A percentile compares a stretch with the other conserved stretches of the same genome.
These are phyloP conservation scores for Cylindricascospora bacillispora DNA, from an alignment of 1,139 yeast species.

Conservation along the genomic window DNA sequence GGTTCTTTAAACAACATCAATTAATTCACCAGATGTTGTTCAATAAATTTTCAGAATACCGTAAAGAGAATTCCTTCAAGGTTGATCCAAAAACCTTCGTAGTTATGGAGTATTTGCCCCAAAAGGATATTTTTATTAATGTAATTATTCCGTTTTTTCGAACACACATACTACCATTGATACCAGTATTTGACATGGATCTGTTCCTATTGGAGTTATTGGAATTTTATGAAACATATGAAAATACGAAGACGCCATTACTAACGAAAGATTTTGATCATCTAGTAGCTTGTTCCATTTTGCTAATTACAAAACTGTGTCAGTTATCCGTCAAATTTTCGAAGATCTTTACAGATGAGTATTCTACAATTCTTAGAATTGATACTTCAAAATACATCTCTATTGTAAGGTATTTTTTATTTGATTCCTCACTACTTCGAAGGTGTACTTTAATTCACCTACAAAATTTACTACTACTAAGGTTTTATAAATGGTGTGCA, in stretches of 20 bases:
- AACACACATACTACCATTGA: slow-evolving; percentile 10
- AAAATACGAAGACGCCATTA: slow-evolving; percentile 6
- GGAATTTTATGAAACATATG: slow-evolving; percentile 10
- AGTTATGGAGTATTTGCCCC: slow-evolving; percentile 10
- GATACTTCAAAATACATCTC: slow-evolving; percentile 17
- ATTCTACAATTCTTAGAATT: slow-evolving; percentile 9
- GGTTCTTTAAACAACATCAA: neutral
- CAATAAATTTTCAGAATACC: slow-evolving; percentile 18
- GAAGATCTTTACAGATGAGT: slow-evolving; percentile 5
- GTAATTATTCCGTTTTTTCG: slow-evolving; percentile 16
- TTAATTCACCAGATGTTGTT: slow-evolving; percentile 13
- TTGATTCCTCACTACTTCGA: slow-evolving; percentile 14
- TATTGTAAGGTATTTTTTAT: slow-evolving; percentile 14
- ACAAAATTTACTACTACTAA: slow-evolving; percentile 16
- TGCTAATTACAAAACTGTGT: slow-evolving; percentile 15
- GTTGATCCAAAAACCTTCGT: slow-evolving; percentile 5
- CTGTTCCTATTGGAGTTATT: slow-evolving; percentile 10
- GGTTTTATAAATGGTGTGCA: slow-evolving; percentile 24
- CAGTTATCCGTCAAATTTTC: slow-evolving; percentile 17
- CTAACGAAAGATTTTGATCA: slow-evolving; percentile 16
- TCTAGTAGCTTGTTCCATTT: slow-evolving; percentile 14
- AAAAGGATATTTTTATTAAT: slow-evolving; percentile 8
- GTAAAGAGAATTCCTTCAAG: slow-evolving; percentile 9
- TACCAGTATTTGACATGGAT: slow-evolving; percentile 17
- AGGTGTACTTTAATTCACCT: slow-evolving; percentile 20